Conservation (phyloP, 2,329 filamentous ascomycete species). For the Chaetomium olivaceum region DNA sequence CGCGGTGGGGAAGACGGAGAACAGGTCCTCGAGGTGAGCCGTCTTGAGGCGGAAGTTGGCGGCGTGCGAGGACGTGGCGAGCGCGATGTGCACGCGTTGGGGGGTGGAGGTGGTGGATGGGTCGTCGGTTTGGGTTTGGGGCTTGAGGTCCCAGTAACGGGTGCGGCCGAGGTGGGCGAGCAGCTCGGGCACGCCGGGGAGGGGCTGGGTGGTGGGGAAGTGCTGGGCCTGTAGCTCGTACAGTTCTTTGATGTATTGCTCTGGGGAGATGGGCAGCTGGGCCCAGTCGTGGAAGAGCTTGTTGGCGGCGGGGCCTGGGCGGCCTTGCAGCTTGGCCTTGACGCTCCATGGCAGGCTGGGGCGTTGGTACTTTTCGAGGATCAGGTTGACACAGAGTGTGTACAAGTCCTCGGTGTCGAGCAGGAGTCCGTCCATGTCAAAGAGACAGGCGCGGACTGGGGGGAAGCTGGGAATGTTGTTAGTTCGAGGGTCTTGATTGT, state of each 20-base stretch:
- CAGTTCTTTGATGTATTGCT: constrained; percentile 57
- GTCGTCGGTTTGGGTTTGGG: constrained; percentile 32
- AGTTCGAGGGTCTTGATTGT: neutral
- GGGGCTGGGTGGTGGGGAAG: constrained; percentile 73
- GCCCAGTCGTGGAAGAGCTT: constrained; percentile 74
- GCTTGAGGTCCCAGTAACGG: constrained; percentile 49
- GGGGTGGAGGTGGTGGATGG: constrained; percentile 30
- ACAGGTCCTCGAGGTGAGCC: constrained; percentile 57
- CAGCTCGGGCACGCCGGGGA: constrained; percentile 75
- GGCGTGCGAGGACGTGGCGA: constrained; percentile 77
- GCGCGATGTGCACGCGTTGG: constrained; percentile 69
- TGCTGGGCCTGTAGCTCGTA: constrained; percentile 64
- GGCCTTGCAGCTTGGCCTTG: constrained; percentile 78
- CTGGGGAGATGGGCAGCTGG: constrained; percentile 66
- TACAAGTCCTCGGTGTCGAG: constrained; percentile 93
- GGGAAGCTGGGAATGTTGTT: constrained; percentile 60
- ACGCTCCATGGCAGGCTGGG: constrained; percentile 85
- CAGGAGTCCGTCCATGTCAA: constrained; percentile 97
- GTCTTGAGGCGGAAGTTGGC: constrained; percentile 80
- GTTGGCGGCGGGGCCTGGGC: constrained; percentile 55
- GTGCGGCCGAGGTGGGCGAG: constrained; percentile 60
- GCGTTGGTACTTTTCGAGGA: constrained; percentile 73
- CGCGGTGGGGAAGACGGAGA: constrained; percentile 65
- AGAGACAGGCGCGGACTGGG: constrained; percentile 84
- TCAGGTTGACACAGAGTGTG: constrained; percentile 76